Conservation (phyloP, 805 yeast genomes). For the Lipomyces sp. region DNA sequence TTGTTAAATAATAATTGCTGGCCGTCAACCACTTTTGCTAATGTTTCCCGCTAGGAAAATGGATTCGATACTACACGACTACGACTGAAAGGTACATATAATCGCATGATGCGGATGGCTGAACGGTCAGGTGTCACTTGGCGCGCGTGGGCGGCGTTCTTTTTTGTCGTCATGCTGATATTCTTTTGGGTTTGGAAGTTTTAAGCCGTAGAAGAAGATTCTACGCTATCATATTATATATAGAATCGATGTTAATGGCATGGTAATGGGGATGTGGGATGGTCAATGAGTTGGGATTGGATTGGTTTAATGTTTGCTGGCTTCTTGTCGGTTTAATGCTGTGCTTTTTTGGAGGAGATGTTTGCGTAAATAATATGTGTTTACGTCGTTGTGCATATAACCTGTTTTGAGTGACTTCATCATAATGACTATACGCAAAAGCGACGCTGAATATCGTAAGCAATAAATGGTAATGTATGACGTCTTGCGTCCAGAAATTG, state of each 20-base stretch:
- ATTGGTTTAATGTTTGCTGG: not conserved
- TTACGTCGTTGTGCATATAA: too few relatives aligned
- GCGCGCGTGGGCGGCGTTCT: constrained; percentile 60
- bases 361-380: too few relatives aligned
- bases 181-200: constrained; percentile 57
- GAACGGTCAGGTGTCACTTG: constrained; percentile 66
- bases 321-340: not conserved
- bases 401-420: too few relatives aligned
- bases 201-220: constrained; percentile 8
- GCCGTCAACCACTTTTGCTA: not conserved
- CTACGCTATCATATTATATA: not conserved
- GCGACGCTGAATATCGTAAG: too few relatives aligned
- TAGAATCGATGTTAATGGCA: not conserved
- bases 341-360: not conserved
- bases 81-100: constrained; percentile 58
- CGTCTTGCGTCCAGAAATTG: too few relatives aligned
- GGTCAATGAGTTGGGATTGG: not conserved
- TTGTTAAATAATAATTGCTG: not conserved
- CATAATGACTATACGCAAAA: too few relatives aligned
- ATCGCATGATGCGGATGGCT: constrained; percentile 66
- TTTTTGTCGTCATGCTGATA: constrained; percentile 54
- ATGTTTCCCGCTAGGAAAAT: constrained; percentile 43
- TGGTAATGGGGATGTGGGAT: not conserved
- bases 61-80: constrained; percentile 55
- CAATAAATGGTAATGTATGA: too few relatives aligned